Evolutionary conservation across 441 rosid species (phyloP).

Genomic region (Raphanus hybrid): DNA sequence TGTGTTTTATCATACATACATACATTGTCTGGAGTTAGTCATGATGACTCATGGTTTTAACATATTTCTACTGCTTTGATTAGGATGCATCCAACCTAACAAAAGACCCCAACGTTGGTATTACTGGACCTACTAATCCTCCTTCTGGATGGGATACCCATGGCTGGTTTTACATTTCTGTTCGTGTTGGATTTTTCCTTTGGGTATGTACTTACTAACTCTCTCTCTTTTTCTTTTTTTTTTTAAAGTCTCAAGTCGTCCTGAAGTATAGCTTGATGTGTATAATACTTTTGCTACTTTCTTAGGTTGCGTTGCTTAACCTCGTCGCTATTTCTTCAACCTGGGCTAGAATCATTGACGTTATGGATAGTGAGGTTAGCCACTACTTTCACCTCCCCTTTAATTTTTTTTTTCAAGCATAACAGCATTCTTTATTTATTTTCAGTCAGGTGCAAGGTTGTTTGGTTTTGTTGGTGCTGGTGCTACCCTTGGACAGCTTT

Average conservation of each 20-base stretch:
- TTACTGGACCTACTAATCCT: constrained; percentile 44
- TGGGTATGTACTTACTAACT: constrained; percentile 57
- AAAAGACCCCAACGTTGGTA: constrained; percentile 43
- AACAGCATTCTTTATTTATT: constrained; percentile 33
- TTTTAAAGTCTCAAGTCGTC: not conserved
- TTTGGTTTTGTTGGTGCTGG: constrained; percentile 98
- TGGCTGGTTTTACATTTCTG: constrained; percentile 79
- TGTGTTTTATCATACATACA: not conserved
- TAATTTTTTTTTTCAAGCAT: constrained; percentile 11
- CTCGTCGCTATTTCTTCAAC: constrained; percentile 93
- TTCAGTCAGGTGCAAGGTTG: constrained; percentile 98
- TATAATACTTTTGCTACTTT: constrained; percentile 8
- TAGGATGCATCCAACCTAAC: constrained; percentile 54
- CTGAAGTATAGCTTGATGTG: constrained; percentile 19
- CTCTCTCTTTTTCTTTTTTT: constrained; percentile 13
- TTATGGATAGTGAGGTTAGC: constrained; percentile 86
- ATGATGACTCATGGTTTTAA: constrained; percentile 21
- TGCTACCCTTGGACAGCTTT: constrained; percentile 96
- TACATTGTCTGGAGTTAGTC: not conserved
- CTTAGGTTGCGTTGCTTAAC: constrained; percentile 86
- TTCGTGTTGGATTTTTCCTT: constrained; percentile 86
- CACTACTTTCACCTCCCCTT: constrained; percentile 32
- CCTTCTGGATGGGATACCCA: constrained; percentile 54
- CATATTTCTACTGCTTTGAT: constrained; percentile 33
- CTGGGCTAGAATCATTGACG: constrained; percentile 95